Conservation (phyloP, 75 land plant species). For the Pinus taeda region DNA sequence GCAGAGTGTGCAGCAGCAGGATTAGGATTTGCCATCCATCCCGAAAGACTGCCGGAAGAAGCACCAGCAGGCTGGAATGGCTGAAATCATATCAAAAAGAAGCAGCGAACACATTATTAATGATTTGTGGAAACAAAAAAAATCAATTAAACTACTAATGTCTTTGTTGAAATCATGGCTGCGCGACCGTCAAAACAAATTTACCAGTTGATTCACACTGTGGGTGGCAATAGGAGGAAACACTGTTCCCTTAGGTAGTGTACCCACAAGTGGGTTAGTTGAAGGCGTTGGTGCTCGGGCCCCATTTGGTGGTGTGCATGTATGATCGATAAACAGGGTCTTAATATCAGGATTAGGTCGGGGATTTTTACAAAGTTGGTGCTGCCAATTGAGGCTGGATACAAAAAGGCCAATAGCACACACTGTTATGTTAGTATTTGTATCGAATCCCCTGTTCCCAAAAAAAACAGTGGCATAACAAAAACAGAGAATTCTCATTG, state of each 20-base stretch:
- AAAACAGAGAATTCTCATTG: neutral
- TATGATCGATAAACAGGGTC: slow-evolving; percentile 82
- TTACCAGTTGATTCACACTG: slow-evolving; percentile 39
- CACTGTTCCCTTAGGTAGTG: slow-evolving; percentile 59
- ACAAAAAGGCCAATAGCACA: slow-evolving; percentile 5
- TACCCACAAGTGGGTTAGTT: slow-evolving; percentile 64
- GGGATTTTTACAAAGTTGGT: slow-evolving; percentile 87
- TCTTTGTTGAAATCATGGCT: neutral
- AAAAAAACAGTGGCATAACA: neutral
- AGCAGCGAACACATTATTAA: neutral
- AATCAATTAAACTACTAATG: neutral
- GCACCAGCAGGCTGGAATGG: slow-evolving; percentile 75
- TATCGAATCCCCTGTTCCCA: neutral
- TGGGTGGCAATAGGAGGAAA: slow-evolving; percentile 76
- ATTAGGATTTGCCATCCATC: slow-evolving; percentile 87
- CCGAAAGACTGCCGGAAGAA: slow-evolving; percentile 72
- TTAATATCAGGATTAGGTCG: slow-evolving; percentile 85
- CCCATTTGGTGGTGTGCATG: slow-evolving; percentile 78
- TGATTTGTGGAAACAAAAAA: neutral
- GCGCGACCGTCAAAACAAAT: neutral
- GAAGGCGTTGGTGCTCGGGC: slow-evolving; percentile 64
- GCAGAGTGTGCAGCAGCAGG: slow-evolving; percentile 66
- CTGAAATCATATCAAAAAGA: slow-evolving; percentile 21
- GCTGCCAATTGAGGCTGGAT: slow-evolving; percentile 92
- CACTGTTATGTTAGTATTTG: neutral